These are phyloP conservation scores for Penicillium sp. DNA, from an alignment of 2,329 filamentous ascomycete genomes.

Conservation along the genomic window DNA sequence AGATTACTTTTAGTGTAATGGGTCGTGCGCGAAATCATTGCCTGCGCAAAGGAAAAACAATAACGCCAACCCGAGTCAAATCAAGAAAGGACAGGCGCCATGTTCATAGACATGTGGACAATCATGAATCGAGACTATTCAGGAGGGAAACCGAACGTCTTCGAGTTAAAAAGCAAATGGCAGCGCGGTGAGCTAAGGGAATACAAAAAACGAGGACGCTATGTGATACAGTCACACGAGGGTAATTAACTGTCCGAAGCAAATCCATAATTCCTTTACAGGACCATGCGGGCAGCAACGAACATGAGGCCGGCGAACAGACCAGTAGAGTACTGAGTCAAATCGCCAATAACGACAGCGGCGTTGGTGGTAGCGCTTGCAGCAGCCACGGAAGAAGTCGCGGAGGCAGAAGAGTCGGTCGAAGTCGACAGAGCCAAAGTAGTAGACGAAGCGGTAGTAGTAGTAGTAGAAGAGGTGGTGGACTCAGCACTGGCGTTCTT, in stretches of 20 bases:
- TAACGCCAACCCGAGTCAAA: conserved; percentile 4
- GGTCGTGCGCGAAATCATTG: background rate
- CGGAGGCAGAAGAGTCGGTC: conserved; percentile 29
- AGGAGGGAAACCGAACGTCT: conserved; percentile 19
- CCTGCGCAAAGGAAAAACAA: conserved; percentile 6
- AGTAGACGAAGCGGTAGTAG: conserved; percentile 29
- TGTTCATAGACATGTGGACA: conserved; percentile 20
- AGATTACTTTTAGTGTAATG: conserved; percentile 11
- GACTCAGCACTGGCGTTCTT: conserved; percentile 43
- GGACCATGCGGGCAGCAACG: conserved; percentile 56
- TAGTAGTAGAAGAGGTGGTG: conserved; percentile 24
- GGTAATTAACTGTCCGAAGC: background rate
- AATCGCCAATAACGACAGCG: conserved; percentile 47
- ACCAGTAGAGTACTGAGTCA: conserved; percentile 53
- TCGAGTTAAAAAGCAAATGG: conserved; percentile 5
- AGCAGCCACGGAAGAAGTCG: conserved; percentile 29
- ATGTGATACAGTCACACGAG: conserved; percentile 7
- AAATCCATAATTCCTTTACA: conserved; percentile 45
- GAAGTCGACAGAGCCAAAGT: conserved; percentile 31
- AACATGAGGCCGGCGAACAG: conserved; percentile 55
- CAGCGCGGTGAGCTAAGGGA: conserved; percentile 21
- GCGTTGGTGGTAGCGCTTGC: conserved; percentile 38
- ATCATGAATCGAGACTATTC: conserved; percentile 13
- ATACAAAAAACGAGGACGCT: conserved; percentile 14
- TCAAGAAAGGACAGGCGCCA: conserved; percentile 21